phyloP scores from a whole-genome alignment of 331 rosid genomes.

The Arachis monticola region DNA sequence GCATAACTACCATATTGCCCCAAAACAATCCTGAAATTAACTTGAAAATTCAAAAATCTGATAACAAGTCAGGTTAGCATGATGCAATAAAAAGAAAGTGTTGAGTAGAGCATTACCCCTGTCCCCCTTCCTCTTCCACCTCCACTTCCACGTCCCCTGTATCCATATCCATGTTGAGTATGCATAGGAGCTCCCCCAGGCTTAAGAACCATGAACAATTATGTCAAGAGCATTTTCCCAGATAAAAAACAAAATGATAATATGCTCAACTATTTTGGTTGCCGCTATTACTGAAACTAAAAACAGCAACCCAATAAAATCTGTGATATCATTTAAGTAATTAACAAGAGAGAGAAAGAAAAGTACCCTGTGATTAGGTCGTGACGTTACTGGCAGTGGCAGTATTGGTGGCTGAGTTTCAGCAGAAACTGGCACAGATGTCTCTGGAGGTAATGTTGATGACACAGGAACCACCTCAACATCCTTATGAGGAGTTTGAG shows the following conservation, averaged over 20 bases:
- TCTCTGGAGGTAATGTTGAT: conserved; percentile 56
- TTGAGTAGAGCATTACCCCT: conserved; percentile 63
- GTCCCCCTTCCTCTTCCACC: conserved; percentile 61
- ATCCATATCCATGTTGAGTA: conserved; percentile 52
- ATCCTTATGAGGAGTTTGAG: conserved; percentile 68
- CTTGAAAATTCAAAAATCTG: not conserved
- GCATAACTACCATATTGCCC: not conserved
- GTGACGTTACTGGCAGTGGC: conserved; percentile 70
- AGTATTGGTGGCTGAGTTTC: conserved; percentile 82
- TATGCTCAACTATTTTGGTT: not conserved
- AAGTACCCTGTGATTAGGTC: conserved; percentile 60
- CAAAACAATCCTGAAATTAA: not conserved
- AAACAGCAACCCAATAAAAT: too few relatives aligned
- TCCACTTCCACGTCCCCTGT: conserved; percentile 81
- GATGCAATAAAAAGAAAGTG: not conserved
- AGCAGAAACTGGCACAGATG: conserved; percentile 51
- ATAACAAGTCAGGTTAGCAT: not conserved
- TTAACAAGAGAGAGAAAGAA: conserved; percentile 12
- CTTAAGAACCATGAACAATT: conserved; percentile 47
- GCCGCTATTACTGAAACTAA: too few relatives aligned
- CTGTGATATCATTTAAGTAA: not conserved
- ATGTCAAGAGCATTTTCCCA: conserved; percentile 19
- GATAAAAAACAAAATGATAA: conserved; percentile 17
- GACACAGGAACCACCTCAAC: conserved; percentile 78
- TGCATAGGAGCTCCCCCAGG: conserved; percentile 63